Evolutionary conservation across 2,329 filamentous ascomycete genomes (phyloP).

Genomic region (Fusarium sp.): DNA sequence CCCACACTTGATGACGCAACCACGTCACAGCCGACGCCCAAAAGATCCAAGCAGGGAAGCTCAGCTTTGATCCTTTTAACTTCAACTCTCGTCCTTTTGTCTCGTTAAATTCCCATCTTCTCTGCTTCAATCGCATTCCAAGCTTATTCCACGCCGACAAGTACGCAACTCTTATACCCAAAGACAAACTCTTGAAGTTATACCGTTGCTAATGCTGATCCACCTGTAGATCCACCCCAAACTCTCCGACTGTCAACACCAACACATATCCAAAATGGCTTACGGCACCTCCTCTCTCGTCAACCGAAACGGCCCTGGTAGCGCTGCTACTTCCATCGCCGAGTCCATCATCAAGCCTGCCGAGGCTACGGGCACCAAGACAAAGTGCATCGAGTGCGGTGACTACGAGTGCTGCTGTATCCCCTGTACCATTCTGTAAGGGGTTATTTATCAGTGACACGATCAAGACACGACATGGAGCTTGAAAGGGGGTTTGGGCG

Average conservation of each 20-base stretch:
- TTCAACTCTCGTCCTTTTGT: slow-evolving; percentile 5
- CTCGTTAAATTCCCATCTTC: neutral
- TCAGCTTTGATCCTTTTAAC: slow-evolving; percentile 8
- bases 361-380: slow-evolving; percentile 54
- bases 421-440: slow-evolving; percentile 63
- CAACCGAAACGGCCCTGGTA: slow-evolving; percentile 59
- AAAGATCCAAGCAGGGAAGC: slow-evolving; percentile 21
- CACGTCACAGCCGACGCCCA: slow-evolving; percentile 9
- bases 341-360: slow-evolving; percentile 64
- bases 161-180: neutral
- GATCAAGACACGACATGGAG: neutral
- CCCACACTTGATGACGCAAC: slow-evolving; percentile 38
- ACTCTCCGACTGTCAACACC: neutral
- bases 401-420: slow-evolving; percentile 65
- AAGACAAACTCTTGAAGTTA: neutral
- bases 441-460: neutral
- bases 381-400: slow-evolving; percentile 45
- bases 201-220: slow-evolving; percentile 6
- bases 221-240: slow-evolving; percentile 9
- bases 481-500: neutral
- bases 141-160: neutral
- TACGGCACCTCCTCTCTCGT: slow-evolving; percentile 38
- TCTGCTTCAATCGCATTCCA: neutral
- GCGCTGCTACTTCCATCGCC: slow-evolving; percentile 60
- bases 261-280: slow-evolving; percentile 38